Conservation (phyloP, 2,329 filamentous ascomycete genomes). For the Alternaria burnsii region DNA sequence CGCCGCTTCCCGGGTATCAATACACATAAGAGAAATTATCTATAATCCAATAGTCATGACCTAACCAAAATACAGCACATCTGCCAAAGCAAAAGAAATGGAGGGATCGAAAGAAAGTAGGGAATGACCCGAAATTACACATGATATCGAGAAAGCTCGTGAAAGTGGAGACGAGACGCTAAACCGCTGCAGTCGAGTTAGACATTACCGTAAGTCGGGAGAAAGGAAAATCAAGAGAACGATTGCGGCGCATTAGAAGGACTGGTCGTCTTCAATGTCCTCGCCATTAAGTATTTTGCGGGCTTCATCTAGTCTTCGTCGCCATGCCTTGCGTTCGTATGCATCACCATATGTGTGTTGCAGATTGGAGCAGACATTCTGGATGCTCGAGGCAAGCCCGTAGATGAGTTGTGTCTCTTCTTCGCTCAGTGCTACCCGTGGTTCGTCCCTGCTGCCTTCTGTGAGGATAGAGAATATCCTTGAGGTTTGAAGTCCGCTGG, state of each 20-base stretch:
- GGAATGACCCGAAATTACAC: slow-evolving; percentile 13
- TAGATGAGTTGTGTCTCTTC: slow-evolving; percentile 65
- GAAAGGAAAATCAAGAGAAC: slow-evolving; percentile 11
- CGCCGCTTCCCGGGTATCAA: slow-evolving; percentile 40
- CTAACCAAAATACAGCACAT: slow-evolving; percentile 11
- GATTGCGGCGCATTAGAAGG: slow-evolving; percentile 25
- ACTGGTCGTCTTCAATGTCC: slow-evolving; percentile 48
- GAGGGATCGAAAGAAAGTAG: slow-evolving; percentile 1
- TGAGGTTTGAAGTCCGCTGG: slow-evolving; percentile 48
- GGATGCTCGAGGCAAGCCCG: slow-evolving; percentile 61
- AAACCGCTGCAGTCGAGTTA: slow-evolving; percentile 37
- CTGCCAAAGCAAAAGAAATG: slow-evolving; percentile 5
- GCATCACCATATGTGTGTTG: slow-evolving; percentile 58
- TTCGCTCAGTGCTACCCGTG: slow-evolving; percentile 55
- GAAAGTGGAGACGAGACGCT: slow-evolving; percentile 26
- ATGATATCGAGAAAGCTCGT: slow-evolving; percentile 12
- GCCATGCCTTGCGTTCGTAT: slow-evolving; percentile 69
- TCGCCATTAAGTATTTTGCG: slow-evolving; percentile 76
- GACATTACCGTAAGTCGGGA: slow-evolving; percentile 37
- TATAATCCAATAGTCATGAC: slow-evolving; percentile 21
- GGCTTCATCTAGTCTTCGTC: slow-evolving; percentile 78
- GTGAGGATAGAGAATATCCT: slow-evolving; percentile 55
- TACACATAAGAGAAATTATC: slow-evolving; percentile 30
- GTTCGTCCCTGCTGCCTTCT: slow-evolving; percentile 43
- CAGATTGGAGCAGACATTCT: slow-evolving; percentile 62